These are phyloP conservation scores for Exophiala bonariae DNA, from an alignment of 2,329 filamentous ascomycete genomes.

Conservation along the genomic window DNA sequence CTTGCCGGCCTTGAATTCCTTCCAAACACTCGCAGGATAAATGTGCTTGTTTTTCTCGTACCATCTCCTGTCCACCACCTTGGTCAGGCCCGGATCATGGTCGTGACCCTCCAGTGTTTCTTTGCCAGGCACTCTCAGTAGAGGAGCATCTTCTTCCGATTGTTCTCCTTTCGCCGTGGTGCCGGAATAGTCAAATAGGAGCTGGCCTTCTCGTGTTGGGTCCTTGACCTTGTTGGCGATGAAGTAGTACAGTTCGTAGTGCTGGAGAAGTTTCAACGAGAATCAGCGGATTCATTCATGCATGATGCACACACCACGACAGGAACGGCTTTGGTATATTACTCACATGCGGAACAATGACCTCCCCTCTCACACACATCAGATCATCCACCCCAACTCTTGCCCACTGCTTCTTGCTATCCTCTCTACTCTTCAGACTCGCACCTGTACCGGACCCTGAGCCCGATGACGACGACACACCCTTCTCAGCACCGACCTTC, in stretches of 20 bases:
- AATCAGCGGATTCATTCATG: not conserved
- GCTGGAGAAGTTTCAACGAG: slow-evolving; percentile 60
- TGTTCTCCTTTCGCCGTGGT: slow-evolving; percentile 37
- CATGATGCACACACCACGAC: no score
- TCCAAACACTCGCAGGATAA: slow-evolving; percentile 93
- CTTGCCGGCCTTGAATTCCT: slow-evolving; percentile 86
- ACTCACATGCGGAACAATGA: slow-evolving; percentile 92
- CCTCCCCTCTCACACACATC: slow-evolving; percentile 84
- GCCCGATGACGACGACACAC: slow-evolving; percentile 63
- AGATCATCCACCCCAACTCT: slow-evolving; percentile 92
- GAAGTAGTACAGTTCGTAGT: slow-evolving; percentile 97
- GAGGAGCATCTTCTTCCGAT: slow-evolving; percentile 38
- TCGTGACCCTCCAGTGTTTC: slow-evolving; percentile 69
- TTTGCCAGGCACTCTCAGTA: slow-evolving; percentile 47
- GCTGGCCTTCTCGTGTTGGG: slow-evolving; percentile 69
- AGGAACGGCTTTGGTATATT: no score
- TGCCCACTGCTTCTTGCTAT: slow-evolving; percentile 80
- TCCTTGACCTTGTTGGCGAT: slow-evolving; percentile 72
- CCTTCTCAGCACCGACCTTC: slow-evolving; percentile 82
- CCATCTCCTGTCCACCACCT: slow-evolving; percentile 94
- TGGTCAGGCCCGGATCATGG: slow-evolving; percentile 80
- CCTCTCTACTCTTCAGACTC: slow-evolving; percentile 40
- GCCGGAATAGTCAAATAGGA: slow-evolving; percentile 74
- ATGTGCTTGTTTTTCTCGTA: slow-evolving; percentile 98
- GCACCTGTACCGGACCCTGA: slow-evolving; percentile 29